Base-by-base conservation (phyloP, 2,329 filamentous ascomycete genomes). In the Ramularia collo-cygni region DNA sequence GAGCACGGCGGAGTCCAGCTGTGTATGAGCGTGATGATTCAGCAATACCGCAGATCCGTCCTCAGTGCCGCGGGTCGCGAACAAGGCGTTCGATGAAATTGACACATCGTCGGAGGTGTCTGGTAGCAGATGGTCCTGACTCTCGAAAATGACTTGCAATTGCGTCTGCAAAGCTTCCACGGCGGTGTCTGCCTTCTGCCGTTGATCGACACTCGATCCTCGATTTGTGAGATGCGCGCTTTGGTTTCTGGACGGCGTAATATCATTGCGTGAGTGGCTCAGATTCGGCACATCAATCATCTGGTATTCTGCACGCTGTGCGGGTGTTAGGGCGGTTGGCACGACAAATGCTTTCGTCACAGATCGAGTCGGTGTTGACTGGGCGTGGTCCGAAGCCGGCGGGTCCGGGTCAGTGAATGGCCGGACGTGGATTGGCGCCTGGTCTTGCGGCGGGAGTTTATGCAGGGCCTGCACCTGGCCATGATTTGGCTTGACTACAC, bases 131-230 rank as follows among this genome's bases (percentile, higher is more conserved):
- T 78, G 75, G 53, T 88, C 81, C 56, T 94, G 87, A 4, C 83
- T 83, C 48, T 85, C 76, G 51, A 89, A 87, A 12, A 95, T 73
- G 16, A 81, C 77, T 38, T 78, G 71, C 3, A 93, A 68, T 34
- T 88, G 74, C 27, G 75, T 74, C 40, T 83, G 76, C 9, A 98
- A 67, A 39, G 81, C 79, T 38, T 81, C 68, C 32, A 89, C 71
- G 30, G 85, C 83, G 8, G 77, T 73, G 52, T 95, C 81, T 4
- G 83, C 84, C 55, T 88, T 81, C 53, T 93, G 81, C 36, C 83
- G 81, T 61, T 95, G 85, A 55, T 93, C 87, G 5, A 42, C 35
- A 36, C 46, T 57, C 8, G 49, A 27, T n/a, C 37, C 26, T 4
- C 43, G 48, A 32, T 50, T 49, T 16, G 45, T 47, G 17, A 54